Evolutionary conservation across 805 yeast genomes (phyloP).

Genomic region (Monosporozyma unispora): DNA sequence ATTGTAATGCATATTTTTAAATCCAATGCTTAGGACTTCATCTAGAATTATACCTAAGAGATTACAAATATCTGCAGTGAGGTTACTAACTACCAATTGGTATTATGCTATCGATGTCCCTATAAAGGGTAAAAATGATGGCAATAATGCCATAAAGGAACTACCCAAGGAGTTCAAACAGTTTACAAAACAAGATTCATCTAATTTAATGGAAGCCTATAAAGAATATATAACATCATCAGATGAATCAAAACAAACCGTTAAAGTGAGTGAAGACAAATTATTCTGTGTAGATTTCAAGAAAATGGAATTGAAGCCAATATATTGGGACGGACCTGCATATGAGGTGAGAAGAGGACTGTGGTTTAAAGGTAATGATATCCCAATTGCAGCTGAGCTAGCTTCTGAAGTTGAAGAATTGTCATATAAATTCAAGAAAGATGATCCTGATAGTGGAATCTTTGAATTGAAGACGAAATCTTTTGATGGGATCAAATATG

Average conservation of each 20-base stretch:
- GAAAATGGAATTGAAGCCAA: conserved; percentile 49
- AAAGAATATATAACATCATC: conserved; percentile 6
- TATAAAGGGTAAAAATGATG: conserved; percentile 52
- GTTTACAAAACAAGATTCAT: conserved; percentile 57
- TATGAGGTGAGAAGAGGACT: conserved; percentile 77
- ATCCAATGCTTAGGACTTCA: background rate
- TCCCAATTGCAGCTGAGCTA: conserved; percentile 43
- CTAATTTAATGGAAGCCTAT: conserved; percentile 46
- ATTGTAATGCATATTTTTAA: too few species aligned
- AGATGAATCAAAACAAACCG: conserved; percentile 11
- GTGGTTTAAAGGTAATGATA: conserved; percentile 61
- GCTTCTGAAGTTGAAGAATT: conserved; percentile 49
- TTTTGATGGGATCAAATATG: conserved; percentile 11
- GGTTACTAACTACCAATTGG: conserved; percentile 38
- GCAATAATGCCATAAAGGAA: conserved; percentile 40
- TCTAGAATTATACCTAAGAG: background rate
- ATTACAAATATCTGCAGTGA: background rate
- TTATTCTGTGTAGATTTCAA: conserved; percentile 63
- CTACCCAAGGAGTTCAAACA: conserved; percentile 55
- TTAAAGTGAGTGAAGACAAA: conserved; percentile 73
- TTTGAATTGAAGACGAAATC: conserved; percentile 2
- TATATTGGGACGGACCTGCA: conserved; percentile 82
- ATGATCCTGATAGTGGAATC: conserved; percentile 1
- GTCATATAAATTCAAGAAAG: background rate
- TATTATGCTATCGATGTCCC: conserved; percentile 80